These are phyloP conservation scores for Trichoderma guizhouense DNA, from an alignment of 2,329 filamentous ascomycete species.

Conservation along the genomic window DNA sequence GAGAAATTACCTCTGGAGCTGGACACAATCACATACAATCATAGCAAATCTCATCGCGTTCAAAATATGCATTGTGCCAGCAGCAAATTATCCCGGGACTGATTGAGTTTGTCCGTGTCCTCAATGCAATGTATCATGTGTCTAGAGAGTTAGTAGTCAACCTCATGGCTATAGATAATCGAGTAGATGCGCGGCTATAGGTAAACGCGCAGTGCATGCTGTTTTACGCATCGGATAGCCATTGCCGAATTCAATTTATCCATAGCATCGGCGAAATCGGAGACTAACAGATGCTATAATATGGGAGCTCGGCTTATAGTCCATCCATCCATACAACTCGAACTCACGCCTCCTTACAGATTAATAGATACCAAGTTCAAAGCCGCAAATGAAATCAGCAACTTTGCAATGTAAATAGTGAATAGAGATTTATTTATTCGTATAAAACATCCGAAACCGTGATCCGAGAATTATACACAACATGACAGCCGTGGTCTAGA, in stretches of 20 bases:
- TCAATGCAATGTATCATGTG: neutral
- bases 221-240: neutral
- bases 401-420: neutral
- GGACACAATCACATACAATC: neutral
- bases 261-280: neutral
- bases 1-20: neutral
- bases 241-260: neutral
- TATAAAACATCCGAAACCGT: neutral
- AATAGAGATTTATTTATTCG: neutral
- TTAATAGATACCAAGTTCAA: neutral
- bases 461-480: neutral
- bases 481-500: neutral
- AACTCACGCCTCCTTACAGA: neutral
- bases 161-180: neutral
- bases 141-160: neutral
- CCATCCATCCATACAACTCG: neutral
- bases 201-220: neutral
- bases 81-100: neutral
- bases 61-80: rapidly evolving
- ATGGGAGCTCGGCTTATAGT: neutral
- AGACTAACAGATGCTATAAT: neutral
- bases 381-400: neutral
- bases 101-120: neutral
- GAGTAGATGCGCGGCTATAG: neutral
- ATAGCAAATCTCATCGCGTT: rapidly evolving